A percentile compares a stretch with the other conserved stretches of the same genome.
Evolutionary conservation across 495 filamentous ascomycete genomes (phyloP).

Genomic region (Aspergillus nanangensis): DNA sequence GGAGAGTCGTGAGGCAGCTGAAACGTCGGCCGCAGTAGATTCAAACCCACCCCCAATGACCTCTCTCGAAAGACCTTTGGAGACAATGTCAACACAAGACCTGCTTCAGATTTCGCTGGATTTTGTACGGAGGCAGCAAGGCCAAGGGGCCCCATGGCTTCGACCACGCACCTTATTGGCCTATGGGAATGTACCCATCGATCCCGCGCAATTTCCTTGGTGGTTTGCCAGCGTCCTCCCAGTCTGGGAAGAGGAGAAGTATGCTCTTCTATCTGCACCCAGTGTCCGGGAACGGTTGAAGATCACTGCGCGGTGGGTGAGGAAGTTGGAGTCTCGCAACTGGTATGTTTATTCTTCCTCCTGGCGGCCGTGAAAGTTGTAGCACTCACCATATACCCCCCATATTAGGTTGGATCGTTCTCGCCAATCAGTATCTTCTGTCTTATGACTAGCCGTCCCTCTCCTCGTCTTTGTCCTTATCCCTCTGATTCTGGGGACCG

Average conservation of each 20-base stretch:
- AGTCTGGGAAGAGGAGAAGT: conserved; percentile 73
- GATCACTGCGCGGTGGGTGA: conserved; percentile 71
- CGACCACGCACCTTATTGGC: conserved; percentile 61
- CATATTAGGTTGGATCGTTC: conserved; percentile 26
- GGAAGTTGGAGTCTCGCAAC: conserved; percentile 63
- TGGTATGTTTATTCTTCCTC: conserved; percentile 53
- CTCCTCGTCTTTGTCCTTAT: conserved; percentile 36
- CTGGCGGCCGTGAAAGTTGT: background rate
- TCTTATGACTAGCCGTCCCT: conserved; percentile 51
- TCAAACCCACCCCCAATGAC: conserved; percentile 1
- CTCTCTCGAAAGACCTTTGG: conserved; percentile 32
- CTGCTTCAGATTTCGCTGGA: conserved; percentile 58
- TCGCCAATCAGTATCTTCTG: conserved; percentile 28
- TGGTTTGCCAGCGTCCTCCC: conserved; percentile 86
- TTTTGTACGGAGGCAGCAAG: conserved; percentile 65
- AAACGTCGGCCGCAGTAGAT: conserved; percentile 38
- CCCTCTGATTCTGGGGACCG: conserved; percentile 19
- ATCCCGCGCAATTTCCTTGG: conserved; percentile 77
- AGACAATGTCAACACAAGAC: conserved; percentile 63
- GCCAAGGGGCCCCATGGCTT: conserved; percentile 66
- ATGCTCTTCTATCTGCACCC: conserved; percentile 60
- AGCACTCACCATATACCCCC: conserved; percentile 12
- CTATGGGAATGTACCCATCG: conserved; percentile 73
- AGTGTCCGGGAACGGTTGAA: conserved; percentile 80
- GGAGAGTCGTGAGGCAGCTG: conserved; percentile 64